phyloP scores from a whole-genome alignment of 768 basidiomycete genomes.

The Russula foetens region DNA sequence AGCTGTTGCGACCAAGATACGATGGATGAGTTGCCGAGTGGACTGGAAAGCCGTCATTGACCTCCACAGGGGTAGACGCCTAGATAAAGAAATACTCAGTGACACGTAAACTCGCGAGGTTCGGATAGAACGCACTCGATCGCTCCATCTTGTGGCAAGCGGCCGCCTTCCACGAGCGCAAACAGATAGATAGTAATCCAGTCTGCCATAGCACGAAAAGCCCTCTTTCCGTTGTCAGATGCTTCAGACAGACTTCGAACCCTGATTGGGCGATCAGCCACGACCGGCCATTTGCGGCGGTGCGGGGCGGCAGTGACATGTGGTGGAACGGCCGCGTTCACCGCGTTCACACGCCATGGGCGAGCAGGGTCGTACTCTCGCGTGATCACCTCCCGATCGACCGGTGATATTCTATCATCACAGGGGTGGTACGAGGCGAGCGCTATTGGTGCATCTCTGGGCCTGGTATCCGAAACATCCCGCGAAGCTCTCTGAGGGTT shows the following conservation, averaged over 20 bases:
- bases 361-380: slow-evolving; percentile 1
- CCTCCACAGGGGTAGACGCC: slow-evolving; percentile 15
- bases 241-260: slow-evolving; percentile 13
- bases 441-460: not conserved
- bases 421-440: not conserved
- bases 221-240: slow-evolving; percentile 12
- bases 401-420: slow-evolving; percentile 4
- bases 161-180: slow-evolving; percentile 13
- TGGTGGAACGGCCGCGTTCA: not conserved
- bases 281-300: slow-evolving; percentile 3
- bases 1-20: slow-evolving; percentile 14
- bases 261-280: slow-evolving; percentile 15
- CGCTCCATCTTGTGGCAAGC: slow-evolving; percentile 14
- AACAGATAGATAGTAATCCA: slow-evolving; percentile 18
- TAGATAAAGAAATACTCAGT: not conserved
- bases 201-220: slow-evolving; percentile 12
- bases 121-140: slow-evolving; percentile 12
- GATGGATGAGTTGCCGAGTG: slow-evolving; percentile 15
- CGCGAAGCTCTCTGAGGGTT: not conserved
- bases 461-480: not conserved
- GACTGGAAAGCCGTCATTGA: slow-evolving; percentile 17
- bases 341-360: slow-evolving; percentile 2
- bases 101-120: not conserved
- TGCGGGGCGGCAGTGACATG: slow-evolving; percentile 4
- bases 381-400: slow-evolving; percentile 4